These are phyloP conservation scores for Cicer yamashitae DNA, from an alignment of 306 rosid species.

Conservation along the genomic window DNA sequence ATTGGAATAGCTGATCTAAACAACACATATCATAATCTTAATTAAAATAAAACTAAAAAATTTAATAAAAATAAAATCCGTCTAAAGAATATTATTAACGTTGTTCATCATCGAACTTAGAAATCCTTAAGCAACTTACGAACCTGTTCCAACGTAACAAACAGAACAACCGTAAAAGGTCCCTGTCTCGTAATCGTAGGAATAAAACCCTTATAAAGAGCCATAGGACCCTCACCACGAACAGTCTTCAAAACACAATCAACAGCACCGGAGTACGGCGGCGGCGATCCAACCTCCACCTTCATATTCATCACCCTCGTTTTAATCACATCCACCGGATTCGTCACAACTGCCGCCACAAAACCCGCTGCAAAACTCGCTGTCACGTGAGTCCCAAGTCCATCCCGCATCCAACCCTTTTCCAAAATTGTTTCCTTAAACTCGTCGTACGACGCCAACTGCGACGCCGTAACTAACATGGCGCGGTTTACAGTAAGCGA, in stretches of 20 bases:
- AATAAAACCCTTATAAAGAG: slow-evolving; percentile 76
- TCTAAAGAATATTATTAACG: not conserved
- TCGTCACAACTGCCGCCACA: slow-evolving; percentile 66
- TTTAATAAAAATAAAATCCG: not conserved
- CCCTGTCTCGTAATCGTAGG: slow-evolving; percentile 80
- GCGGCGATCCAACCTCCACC: slow-evolving; percentile 60
- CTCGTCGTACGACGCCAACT: slow-evolving; percentile 71
- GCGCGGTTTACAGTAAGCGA: slow-evolving; percentile 72
- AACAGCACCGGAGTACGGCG: slow-evolving; percentile 62
- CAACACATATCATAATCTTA: not conserved
- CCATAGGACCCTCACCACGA: slow-evolving; percentile 69
- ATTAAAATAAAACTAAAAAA: not conserved
- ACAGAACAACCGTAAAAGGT: slow-evolving; percentile 74
- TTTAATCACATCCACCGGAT: slow-evolving; percentile 81
- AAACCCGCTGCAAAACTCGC: slow-evolving; percentile 77
- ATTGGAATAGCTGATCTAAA: not conserved
- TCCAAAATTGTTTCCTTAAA: slow-evolving; percentile 65
- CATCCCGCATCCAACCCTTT: slow-evolving; percentile 60
- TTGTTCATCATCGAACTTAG: slow-evolving; percentile 36
- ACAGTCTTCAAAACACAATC: slow-evolving; percentile 73
- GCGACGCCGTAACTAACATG: slow-evolving; percentile 80
- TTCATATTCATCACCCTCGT: slow-evolving; percentile 85
- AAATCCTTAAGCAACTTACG: slow-evolving; percentile 75
- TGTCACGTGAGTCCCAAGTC: slow-evolving; percentile 71
- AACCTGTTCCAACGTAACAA: slow-evolving; percentile 74